Percentiles rank a stretch among this genome's conserved stretches.
These are phyloP conservation scores for Phytophthora hibernalis DNA, from an alignment of 352 stramenopile genomes.

Conservation along the genomic window DNA sequence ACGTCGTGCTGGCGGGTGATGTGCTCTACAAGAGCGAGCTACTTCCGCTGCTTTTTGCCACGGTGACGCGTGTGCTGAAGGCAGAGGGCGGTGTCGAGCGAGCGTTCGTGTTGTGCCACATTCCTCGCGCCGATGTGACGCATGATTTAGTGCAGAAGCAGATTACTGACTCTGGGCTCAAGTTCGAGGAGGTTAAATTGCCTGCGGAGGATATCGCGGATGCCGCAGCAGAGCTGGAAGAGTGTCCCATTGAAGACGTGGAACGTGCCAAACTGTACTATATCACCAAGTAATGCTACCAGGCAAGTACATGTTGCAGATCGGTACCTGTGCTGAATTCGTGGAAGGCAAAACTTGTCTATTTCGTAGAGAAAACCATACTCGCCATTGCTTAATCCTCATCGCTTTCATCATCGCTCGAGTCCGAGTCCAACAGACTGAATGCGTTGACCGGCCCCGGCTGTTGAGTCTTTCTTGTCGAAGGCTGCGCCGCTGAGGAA, in stretches of 20 bases:
- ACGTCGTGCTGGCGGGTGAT: slow-evolving; percentile 75
- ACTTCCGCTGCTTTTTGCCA: slow-evolving; percentile 68
- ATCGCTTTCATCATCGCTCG: slow-evolving; percentile 79
- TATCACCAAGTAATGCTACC: slow-evolving; percentile 42
- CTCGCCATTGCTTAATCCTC: slow-evolving; percentile 27
- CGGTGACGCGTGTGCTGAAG: slow-evolving; percentile 47
- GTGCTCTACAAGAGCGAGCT: slow-evolving; percentile 83
- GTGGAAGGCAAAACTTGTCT: slow-evolving; percentile 22
- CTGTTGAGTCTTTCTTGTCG: slow-evolving; percentile 16
- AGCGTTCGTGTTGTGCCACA: slow-evolving; percentile 70
- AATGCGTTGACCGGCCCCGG: slow-evolving; percentile 80
- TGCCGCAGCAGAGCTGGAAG: slow-evolving; percentile 41
- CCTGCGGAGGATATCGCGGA: slow-evolving; percentile 30
- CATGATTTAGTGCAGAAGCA: slow-evolving; percentile 60
- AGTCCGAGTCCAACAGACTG: slow-evolving; percentile 84
- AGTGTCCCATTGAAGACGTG: slow-evolving; percentile 67
- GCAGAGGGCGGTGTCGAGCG: slow-evolving; percentile 18
- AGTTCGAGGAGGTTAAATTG: slow-evolving; percentile 46
- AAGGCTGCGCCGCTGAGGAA: background rate
- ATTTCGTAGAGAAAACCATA: slow-evolving; percentile 6
- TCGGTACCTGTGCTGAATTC: slow-evolving; percentile 18
- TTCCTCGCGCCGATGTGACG: slow-evolving; percentile 76
- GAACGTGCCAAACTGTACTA: slow-evolving; percentile 65
- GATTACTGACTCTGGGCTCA: slow-evolving; percentile 49
- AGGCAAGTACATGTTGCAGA: background rate